Conservation (phyloP, 2,329 filamentous ascomycete genomes). For the Penicillium sp. region DNA sequence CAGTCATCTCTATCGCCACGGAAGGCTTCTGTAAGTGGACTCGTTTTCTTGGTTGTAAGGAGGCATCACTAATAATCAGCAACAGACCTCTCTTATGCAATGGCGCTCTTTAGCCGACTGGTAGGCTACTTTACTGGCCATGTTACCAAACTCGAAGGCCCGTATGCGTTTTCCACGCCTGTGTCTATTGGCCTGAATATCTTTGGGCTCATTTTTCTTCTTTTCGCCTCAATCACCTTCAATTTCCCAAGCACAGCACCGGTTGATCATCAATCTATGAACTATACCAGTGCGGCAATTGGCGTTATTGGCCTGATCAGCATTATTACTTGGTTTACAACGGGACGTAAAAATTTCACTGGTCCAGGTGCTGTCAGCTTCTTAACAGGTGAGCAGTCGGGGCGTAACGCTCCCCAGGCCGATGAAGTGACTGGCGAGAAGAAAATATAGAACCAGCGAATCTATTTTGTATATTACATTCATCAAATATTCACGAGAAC, state of each 20-base stretch:
- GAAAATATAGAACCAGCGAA: not conserved
- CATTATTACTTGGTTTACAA: constrained; percentile 56
- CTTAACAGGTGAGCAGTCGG: constrained; percentile 14
- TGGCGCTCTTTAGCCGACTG: constrained; percentile 58
- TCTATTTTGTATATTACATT: not conserved
- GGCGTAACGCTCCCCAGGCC: not conserved
- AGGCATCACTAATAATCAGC: constrained; percentile 1
- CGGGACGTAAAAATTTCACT: constrained; percentile 55
- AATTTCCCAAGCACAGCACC: constrained; percentile 59
- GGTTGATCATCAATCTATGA: constrained; percentile 61
- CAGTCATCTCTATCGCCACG: constrained; percentile 61
- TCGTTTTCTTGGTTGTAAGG: not conserved
- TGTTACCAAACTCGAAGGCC: constrained; percentile 40
- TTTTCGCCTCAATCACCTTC: constrained; percentile 61
- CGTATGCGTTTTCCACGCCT: constrained; percentile 48
- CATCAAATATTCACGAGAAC: too few relatives aligned
- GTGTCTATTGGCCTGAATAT: constrained; percentile 54
- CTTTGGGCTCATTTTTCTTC: constrained; percentile 56
- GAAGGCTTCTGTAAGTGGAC: constrained; percentile 57
- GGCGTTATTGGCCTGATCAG: constrained; percentile 59
- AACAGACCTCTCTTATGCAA: constrained; percentile 60
- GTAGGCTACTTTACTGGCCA: constrained; percentile 51
- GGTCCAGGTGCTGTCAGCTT: constrained; percentile 44
- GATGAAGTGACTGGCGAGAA: not conserved
- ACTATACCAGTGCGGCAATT: constrained; percentile 61